These are phyloP conservation scores for Metarhizium humberi DNA, from an alignment of 2,329 filamentous ascomycete species.

Conservation along the genomic window DNA sequence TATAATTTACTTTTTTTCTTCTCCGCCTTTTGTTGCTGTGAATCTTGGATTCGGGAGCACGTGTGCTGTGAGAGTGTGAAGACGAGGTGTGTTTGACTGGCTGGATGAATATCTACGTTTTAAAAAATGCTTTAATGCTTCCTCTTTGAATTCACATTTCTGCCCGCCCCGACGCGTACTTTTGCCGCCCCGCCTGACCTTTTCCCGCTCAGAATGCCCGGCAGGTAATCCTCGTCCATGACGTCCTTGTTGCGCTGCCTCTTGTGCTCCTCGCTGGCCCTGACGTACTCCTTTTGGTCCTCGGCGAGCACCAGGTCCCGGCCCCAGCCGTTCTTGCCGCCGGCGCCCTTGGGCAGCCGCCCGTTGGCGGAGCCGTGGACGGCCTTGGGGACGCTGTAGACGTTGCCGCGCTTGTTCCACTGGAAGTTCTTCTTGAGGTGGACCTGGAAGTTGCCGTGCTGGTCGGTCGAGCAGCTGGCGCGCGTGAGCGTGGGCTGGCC, in stretches of 20 bases:
- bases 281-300: conserved; percentile 88
- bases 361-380: conserved; percentile 72
- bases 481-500: conserved; percentile 80
- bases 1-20: background rate
- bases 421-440: conserved; percentile 93
- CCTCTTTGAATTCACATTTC: conserved; percentile 75
- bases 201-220: conserved; percentile 73
- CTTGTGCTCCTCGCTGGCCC: conserved; percentile 53
- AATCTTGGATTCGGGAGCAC: too few species aligned
- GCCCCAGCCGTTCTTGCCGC: conserved; percentile 84
- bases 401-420: conserved; percentile 88
- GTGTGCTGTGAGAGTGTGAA: too few species aligned
- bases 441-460: conserved; percentile 70
- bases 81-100: too few species aligned
- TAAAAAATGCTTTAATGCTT: conserved; percentile 29
- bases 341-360: conserved; percentile 56
- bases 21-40: background rate
- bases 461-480: conserved; percentile 76
- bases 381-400: conserved; percentile 88
- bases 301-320: conserved; percentile 75
- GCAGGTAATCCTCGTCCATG: conserved; percentile 93
- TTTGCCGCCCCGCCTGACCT: conserved; percentile 54
- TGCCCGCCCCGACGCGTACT: conserved; percentile 75
- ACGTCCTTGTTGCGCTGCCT: conserved; percentile 66
- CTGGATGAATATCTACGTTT: too few species aligned